Evolutionary conservation across 2,329 filamentous ascomycete genomes (phyloP).

Genomic region (Fusarium phyllophilum): DNA sequence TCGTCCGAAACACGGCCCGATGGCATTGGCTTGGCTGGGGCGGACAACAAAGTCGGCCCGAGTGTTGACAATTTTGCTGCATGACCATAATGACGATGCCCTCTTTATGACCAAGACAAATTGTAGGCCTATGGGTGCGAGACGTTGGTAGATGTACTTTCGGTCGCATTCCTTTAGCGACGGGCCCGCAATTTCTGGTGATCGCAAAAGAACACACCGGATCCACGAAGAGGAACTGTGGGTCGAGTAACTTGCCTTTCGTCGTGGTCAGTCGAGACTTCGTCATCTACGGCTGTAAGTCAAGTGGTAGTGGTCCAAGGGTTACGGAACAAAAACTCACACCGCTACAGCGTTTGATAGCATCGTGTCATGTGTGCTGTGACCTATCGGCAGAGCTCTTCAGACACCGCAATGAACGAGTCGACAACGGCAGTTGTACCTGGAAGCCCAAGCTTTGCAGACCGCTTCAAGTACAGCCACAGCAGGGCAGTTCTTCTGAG

Average conservation of each 20-base stretch:
- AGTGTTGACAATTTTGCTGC: neutral
- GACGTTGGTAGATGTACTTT: neutral
- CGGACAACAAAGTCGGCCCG: neutral
- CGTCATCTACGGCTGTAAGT: too few species aligned
- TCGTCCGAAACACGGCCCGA: neutral
- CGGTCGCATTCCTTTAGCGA: neutral
- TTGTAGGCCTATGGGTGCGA: neutral
- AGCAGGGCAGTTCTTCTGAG: too few species aligned
- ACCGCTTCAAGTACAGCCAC: neutral
- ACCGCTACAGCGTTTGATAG: neutral
- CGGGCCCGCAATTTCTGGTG: neutral
- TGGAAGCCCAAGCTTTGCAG: neutral
- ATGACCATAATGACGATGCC: neutral
- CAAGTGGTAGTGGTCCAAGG: neutral
- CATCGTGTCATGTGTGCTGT: rapidly evolving
- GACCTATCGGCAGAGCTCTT: neutral
- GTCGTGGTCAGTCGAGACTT: neutral
- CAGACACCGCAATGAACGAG: neutral
- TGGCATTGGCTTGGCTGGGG: neutral
- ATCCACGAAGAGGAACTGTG: neutral
- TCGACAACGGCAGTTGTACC: neutral
- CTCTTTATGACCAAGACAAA: neutral
- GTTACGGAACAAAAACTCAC: neutral
- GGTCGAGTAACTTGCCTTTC: too few species aligned
- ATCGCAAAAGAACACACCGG: neutral